Conservation (phyloP, 805 yeast genomes). For the Starmerella etchellsii region DNA sequence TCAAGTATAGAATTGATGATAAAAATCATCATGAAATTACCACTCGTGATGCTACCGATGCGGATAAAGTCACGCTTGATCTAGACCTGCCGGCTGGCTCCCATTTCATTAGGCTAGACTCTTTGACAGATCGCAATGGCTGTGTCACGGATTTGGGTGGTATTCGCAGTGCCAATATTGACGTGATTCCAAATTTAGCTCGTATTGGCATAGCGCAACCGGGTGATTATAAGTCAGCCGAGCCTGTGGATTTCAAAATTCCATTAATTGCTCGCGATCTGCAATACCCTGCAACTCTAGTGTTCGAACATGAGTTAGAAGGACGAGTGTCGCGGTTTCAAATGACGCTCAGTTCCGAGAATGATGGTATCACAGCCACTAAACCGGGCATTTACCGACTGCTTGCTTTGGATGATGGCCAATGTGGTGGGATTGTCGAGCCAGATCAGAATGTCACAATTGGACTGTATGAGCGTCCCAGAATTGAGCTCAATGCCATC, state of each 20-base stretch:
- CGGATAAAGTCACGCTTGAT: slow-evolving; percentile 2
- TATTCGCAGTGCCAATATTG: slow-evolving; percentile 49
- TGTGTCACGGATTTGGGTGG: slow-evolving; percentile 60
- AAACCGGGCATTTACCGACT: slow-evolving; percentile 40
- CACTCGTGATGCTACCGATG: slow-evolving; percentile 29
- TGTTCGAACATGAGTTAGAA: slow-evolving; percentile 5
- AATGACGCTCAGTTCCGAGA: not conserved
- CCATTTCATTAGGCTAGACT: slow-evolving; percentile 49
- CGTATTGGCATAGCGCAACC: slow-evolving; percentile 35
- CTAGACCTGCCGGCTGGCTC: slow-evolving; percentile 43
- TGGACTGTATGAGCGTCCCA: slow-evolving; percentile 37
- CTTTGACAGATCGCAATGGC: slow-evolving; percentile 60
- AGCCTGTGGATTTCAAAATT: slow-evolving; percentile 29
- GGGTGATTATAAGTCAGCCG: slow-evolving; percentile 24
- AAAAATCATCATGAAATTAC: not conserved
- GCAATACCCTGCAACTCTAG: slow-evolving; percentile 12
- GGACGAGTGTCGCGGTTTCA: not conserved
- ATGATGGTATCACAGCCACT: slow-evolving; percentile 25
- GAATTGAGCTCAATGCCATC: slow-evolving; percentile 17
- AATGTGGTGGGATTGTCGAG: slow-evolving; percentile 38
- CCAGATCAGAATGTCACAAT: slow-evolving; percentile 30
- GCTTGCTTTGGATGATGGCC: slow-evolving; percentile 36
- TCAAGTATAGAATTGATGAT: slow-evolving; percentile 47
- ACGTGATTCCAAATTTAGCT: slow-evolving; percentile 62
- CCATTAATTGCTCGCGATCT: slow-evolving; percentile 1